phyloP scores from a whole-genome alignment of 169 alveolate species.

The Fabrea salina region DNA sequence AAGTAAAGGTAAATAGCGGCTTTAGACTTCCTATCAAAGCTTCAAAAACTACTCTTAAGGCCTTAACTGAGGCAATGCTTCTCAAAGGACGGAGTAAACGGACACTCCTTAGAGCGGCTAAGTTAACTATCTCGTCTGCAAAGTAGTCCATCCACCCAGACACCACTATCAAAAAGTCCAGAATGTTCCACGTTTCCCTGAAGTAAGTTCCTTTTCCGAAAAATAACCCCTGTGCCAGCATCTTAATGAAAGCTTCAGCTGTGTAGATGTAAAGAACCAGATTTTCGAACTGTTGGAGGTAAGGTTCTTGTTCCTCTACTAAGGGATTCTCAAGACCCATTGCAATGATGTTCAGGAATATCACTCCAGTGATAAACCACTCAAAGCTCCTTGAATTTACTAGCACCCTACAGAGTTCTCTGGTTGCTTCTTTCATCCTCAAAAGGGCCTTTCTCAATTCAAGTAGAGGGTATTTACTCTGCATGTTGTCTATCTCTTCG shows the following conservation, averaged over 20 bases:
- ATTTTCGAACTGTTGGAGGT: slow-evolving; percentile 36
- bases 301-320: slow-evolving; percentile 27
- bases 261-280: slow-evolving; percentile 32
- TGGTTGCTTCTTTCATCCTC: not conserved
- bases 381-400: slow-evolving; percentile 34
- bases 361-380: slow-evolving; percentile 49
- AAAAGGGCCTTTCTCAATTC: not conserved
- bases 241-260: slow-evolving; percentile 39
- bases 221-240: slow-evolving; percentile 45
- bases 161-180: slow-evolving; percentile 48
- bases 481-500: not conserved
- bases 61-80: not conserved
- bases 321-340: slow-evolving; percentile 67
- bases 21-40: slow-evolving; percentile 7
- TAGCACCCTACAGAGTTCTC: not conserved
- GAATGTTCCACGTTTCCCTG: slow-evolving; percentile 50
- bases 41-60: slow-evolving; percentile 3
- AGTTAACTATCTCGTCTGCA: slow-evolving; percentile 37
- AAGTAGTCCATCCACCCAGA: slow-evolving; percentile 53
- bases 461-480: not conserved
- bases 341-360: slow-evolving; percentile 58
- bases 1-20: slow-evolving; percentile 2
- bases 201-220: slow-evolving; percentile 38
- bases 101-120: slow-evolving; percentile 44
- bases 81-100: slow-evolving; percentile 40